A percentile compares a stretch with the other conserved stretches of the same genome.
Conservation (phyloP, 2,329 filamentous ascomycete species). For the Talaromyces sp. region DNA sequence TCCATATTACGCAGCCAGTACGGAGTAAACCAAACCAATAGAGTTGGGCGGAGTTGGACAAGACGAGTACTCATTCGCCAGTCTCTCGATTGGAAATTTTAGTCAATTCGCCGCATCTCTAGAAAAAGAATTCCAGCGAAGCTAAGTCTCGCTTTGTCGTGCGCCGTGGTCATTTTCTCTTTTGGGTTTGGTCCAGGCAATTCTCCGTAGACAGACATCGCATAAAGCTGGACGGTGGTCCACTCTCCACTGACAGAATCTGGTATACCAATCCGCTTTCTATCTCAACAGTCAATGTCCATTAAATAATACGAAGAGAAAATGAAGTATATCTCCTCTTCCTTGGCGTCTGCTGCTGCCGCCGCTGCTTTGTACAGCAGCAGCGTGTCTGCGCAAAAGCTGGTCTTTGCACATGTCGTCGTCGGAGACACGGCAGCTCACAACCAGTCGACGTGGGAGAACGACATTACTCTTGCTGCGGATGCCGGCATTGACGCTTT, state of each 20-base stretch:
- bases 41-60: background rate
- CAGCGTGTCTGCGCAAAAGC: slow-evolving; percentile 7
- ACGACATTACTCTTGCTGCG: slow-evolving; percentile 32
- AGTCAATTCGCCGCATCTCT: background rate
- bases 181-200: background rate
- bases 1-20: background rate
- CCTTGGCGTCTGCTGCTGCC: slow-evolving; percentile 4
- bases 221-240: background rate
- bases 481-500: slow-evolving; percentile 38
- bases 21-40: background rate
- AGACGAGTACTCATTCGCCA: background rate
- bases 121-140: background rate
- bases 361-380: slow-evolving; percentile 1
- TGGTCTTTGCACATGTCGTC: slow-evolving; percentile 25
- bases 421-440: slow-evolving; percentile 18
- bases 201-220: background rate
- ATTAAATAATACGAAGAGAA: background rate
- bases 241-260: background rate
- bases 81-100: background rate
- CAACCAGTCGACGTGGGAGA: slow-evolving; percentile 8
- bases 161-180: background rate
- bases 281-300: background rate
- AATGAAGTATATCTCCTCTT: slow-evolving; percentile 8
- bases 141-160: background rate
- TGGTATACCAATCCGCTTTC: background rate